These are phyloP conservation scores for Neonectria punicea DNA, from an alignment of 2,329 filamentous ascomycete species.

Conservation along the genomic window DNA sequence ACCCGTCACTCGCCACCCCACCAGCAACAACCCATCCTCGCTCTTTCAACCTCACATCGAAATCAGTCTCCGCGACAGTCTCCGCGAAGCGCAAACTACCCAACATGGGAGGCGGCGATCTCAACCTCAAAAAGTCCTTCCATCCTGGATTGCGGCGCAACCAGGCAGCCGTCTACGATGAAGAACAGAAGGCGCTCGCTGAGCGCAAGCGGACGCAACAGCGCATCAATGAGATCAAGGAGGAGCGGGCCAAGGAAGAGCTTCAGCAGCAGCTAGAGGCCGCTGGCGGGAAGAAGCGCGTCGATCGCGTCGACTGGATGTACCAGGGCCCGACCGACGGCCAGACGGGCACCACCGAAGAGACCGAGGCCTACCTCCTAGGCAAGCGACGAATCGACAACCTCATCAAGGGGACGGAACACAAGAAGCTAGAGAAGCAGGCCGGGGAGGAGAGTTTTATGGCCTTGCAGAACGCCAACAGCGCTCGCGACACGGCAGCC, in stretches of 20 bases:
- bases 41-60: conserved; percentile 20
- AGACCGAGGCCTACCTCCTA: conserved; percentile 92
- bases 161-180: conserved; percentile 88
- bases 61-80: conserved; percentile 4
- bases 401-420: conserved; percentile 80
- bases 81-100: conserved; percentile 14
- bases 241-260: conserved; percentile 93
- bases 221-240: conserved; percentile 90
- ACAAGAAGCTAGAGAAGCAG: conserved; percentile 82
- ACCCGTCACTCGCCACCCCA: conserved; percentile 35
- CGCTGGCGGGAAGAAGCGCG: conserved; percentile 81
- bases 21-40: conserved; percentile 24
- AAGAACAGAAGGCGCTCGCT: conserved; percentile 90
- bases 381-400: conserved; percentile 93
- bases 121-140: conserved; percentile 96
- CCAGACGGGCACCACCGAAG: conserved; percentile 80
- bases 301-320: conserved; percentile 97
- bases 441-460: conserved; percentile 69
- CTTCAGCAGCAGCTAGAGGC: conserved; percentile 90
- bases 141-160: conserved; percentile 92
- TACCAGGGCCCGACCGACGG: conserved; percentile 88
- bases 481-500: conserved; percentile 78
- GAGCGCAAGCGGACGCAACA: conserved; percentile 95
- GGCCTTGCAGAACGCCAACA: conserved; percentile 76
- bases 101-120: conserved; percentile 91